These are phyloP conservation scores for Cercophora newfieldiana DNA, from an alignment of 495 filamentous ascomycete genomes.

Conservation along the genomic window DNA sequence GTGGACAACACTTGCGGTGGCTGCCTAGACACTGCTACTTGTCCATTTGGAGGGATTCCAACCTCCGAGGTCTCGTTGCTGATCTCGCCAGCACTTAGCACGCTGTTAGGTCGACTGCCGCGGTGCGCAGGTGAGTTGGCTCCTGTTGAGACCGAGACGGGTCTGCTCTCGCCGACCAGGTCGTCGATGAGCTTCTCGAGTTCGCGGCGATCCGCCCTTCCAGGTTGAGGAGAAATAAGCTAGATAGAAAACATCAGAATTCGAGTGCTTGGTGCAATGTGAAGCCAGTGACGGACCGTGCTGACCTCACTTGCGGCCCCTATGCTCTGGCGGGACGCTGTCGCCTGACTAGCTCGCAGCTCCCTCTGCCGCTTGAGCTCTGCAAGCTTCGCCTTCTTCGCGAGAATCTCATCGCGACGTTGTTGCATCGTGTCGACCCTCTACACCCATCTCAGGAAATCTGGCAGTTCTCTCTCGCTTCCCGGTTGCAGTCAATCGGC, in stretches of 20 bases:
- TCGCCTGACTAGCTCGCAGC: constrained; percentile 67
- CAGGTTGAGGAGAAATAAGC: constrained; percentile 68
- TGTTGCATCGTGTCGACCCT: constrained; percentile 63
- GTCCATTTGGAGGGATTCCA: constrained; percentile 40
- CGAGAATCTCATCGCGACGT: constrained; percentile 89
- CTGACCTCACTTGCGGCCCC: constrained; percentile 51
- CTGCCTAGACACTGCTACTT: constrained; percentile 32
- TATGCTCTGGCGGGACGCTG: constrained; percentile 59
- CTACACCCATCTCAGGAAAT: constrained; percentile 44
- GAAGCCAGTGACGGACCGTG: constrained; percentile 4
- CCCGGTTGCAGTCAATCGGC: background rate
- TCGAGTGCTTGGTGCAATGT: constrained; percentile 20
- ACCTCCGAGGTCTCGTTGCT: constrained; percentile 68
- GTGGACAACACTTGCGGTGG: constrained; percentile 56
- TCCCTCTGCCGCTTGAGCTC: constrained; percentile 93
- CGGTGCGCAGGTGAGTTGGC: constrained; percentile 61
- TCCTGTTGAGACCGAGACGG: constrained; percentile 68
- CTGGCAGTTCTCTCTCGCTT: background rate
- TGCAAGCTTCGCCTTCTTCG: constrained; percentile 90
- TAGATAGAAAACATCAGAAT: constrained; percentile 33
- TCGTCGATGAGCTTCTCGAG: constrained; percentile 80
- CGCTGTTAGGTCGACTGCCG: constrained; percentile 81
- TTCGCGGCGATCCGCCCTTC: constrained; percentile 70
- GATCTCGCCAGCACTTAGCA: constrained; percentile 71
- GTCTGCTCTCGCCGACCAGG: constrained; percentile 74